A percentile compares a stretch with the other conserved stretches of the same genome.
phyloP scores from a whole-genome alignment of 345 rosid species.

The Psidium friedrichsthalianum region DNA sequence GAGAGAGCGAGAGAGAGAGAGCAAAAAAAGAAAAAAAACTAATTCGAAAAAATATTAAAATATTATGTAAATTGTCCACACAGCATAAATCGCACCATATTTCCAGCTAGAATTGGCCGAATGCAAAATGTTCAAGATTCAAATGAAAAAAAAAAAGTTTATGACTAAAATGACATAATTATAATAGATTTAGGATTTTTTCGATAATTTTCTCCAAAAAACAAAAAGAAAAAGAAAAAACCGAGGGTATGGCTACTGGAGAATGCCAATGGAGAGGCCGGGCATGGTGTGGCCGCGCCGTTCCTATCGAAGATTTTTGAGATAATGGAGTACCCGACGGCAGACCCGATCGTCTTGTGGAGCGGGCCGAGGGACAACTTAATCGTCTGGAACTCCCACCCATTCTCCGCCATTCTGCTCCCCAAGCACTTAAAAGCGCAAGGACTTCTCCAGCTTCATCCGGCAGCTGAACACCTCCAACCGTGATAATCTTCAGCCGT shows the following conservation, averaged over 20 bases:
- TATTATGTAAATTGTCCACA: too few relatives aligned
- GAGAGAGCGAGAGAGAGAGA: too few relatives aligned
- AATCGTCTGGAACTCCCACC: constrained; percentile 50
- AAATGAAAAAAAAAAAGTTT: too few relatives aligned
- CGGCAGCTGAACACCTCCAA: constrained; percentile 64
- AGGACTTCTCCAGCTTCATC: constrained; percentile 59
- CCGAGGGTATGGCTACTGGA: background rate
- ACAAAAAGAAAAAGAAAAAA: background rate
- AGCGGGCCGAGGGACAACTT: constrained; percentile 41
- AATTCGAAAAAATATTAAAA: too few relatives aligned
- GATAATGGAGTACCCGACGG: constrained; percentile 49
- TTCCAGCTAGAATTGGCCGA: too few relatives aligned
- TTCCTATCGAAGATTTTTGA: constrained; percentile 47
- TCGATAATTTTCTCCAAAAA: background rate
- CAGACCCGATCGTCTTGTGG: constrained; percentile 47
- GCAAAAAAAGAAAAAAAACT: too few relatives aligned
- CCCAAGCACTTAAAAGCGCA: constrained; percentile 52
- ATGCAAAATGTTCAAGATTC: too few relatives aligned
- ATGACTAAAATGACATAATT: too few relatives aligned
- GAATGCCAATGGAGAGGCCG: constrained; percentile 44
- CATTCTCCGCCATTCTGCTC: constrained; percentile 13
- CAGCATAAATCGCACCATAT: too few relatives aligned
- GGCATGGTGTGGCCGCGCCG: constrained; percentile 49
- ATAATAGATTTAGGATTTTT: too few relatives aligned
- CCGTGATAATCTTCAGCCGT: constrained; percentile 2